Evolutionary conservation across 352 stramenopile species (phyloP), one percentile per base, ranked within the genome.

Genomic region (Detonula confervacea): DNA sequence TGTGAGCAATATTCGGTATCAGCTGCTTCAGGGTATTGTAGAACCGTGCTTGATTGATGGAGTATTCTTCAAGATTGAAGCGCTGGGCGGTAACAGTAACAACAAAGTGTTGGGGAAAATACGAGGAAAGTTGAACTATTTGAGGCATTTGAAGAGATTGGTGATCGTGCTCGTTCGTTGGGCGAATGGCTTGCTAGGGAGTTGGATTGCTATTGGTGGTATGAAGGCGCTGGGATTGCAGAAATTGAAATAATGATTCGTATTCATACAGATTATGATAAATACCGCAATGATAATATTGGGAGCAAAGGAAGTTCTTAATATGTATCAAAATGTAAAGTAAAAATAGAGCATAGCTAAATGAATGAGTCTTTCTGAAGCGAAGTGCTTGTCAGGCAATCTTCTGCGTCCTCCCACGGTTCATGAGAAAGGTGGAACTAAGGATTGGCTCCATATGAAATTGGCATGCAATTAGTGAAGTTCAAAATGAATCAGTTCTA

Each of bases 1-100:
- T 27, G 79, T 93, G 16, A 91, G 80, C 37, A 94, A 94, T 71
- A 30, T 92, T 51, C 73, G 87, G 8, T 94, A 94, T 83, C 89
- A 94, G 67, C 1, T 94, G n/a, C 69, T 94, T 5, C 87, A 93
- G 65, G 89, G 89, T 33, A 37, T 93, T 1, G 54, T 94, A 12
- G 87, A 94, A 68, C 89, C 86, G 14, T 73, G 73, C 14, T n/a
- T 88, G 2, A 81, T 90, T 60, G 83, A 89, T 63, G 60, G 52
- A 35, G 16, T 74, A n/a, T 87, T 89, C 62, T 30, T 46, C 0
- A 69, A 51, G 22, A 49, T 87, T 11, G 59, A 81, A 33, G 30
- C 4, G 14, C 14, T 74, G 9, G 29, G 33, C 30, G 20, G 63
- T 30, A 42, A 62, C 7, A 24, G 33, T 25, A 37, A 44, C 37